Percentiles rank a stretch among this genome's conserved stretches.
Evolutionary conservation across 805 yeast genomes (phyloP).

Genomic region (Candida nitratophila): DNA sequence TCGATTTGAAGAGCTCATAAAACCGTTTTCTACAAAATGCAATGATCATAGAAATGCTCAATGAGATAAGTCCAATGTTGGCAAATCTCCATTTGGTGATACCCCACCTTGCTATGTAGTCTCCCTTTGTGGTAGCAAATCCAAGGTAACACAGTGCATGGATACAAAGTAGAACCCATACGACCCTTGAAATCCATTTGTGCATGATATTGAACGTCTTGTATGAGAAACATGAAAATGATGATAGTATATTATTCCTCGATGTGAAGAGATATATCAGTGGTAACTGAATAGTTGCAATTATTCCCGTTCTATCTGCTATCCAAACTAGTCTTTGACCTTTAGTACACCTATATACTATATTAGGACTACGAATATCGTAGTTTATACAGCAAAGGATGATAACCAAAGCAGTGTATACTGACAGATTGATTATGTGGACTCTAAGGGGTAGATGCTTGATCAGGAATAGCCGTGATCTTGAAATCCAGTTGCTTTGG

Average conservation of each 20-base stretch:
- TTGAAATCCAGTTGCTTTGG: neutral
- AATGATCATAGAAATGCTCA: slow-evolving; percentile 20
- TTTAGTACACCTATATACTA: slow-evolving; percentile 22
- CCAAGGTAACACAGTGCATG: slow-evolving; percentile 33
- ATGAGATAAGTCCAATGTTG: slow-evolving; percentile 26
- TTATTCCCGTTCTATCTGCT: slow-evolving; percentile 42
- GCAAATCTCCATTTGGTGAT: slow-evolving; percentile 39
- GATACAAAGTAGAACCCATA: slow-evolving; percentile 28
- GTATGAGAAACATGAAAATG: slow-evolving; percentile 28
- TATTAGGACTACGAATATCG: slow-evolving; percentile 19
- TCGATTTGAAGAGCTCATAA: slow-evolving; percentile 39
- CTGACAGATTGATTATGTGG: slow-evolving; percentile 22
- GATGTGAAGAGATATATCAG: slow-evolving; percentile 27
- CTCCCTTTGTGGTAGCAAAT: slow-evolving; percentile 28
- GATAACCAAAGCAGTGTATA: slow-evolving; percentile 20
- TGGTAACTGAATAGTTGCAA: slow-evolving; percentile 32
- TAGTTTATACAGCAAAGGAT: slow-evolving; percentile 24
- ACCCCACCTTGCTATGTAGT: slow-evolving; percentile 30
- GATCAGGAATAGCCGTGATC: neutral
- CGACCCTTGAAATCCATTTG: slow-evolving; percentile 34
- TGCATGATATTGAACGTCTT: slow-evolving; percentile 30
- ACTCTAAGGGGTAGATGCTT: slow-evolving; percentile 25
- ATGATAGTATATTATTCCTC: slow-evolving; percentile 25
- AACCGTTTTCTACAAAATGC: slow-evolving; percentile 28
- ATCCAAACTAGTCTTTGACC: slow-evolving; percentile 23